These are phyloP conservation scores for Epichloe uncinata DNA, from an alignment of 2,329 filamentous ascomycete genomes.

Conservation along the genomic window DNA sequence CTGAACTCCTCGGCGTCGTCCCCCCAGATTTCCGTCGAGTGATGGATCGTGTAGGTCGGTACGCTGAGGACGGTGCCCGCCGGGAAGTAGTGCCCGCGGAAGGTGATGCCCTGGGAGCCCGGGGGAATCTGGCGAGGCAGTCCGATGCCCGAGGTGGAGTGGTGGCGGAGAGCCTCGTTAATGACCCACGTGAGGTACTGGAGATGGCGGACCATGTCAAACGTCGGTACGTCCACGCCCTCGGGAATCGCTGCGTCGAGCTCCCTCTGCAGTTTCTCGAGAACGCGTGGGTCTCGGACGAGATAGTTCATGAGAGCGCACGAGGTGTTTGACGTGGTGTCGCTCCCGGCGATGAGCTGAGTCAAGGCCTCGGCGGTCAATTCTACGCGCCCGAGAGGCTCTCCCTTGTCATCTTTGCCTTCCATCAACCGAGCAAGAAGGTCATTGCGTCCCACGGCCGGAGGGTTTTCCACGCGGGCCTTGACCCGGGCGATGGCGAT, in stretches of 20 bases:
- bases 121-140: conserved; percentile 63
- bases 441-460: conserved; percentile 55
- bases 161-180: conserved; percentile 73
- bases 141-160: conserved; percentile 76
- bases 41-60: conserved; percentile 72
- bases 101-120: conserved; percentile 48
- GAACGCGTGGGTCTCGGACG: conserved; percentile 53
- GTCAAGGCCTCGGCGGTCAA: conserved; percentile 81
- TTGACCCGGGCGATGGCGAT: conserved; percentile 78
- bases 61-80: conserved; percentile 65
- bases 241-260: conserved; percentile 57
- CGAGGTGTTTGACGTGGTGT: conserved; percentile 67
- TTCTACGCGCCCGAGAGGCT: conserved; percentile 63
- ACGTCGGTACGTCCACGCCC: conserved; percentile 51
- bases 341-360: conserved; percentile 69
- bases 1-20: conserved; percentile 55
- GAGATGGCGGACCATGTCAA: conserved; percentile 59
- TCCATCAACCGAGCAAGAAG: conserved; percentile 76
- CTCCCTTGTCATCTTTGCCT: conserved; percentile 66
- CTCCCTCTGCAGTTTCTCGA: conserved; percentile 58
- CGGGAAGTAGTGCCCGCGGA: conserved; percentile 57
- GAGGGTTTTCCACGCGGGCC: conserved; percentile 56
- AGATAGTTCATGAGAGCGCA: conserved; percentile 76
- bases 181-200: conserved; percentile 65
- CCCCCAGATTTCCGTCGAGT: conserved; percentile 61